These are phyloP conservation scores for Fusarium foetens DNA, from an alignment of 2,329 filamentous ascomycete species.

Conservation along the genomic window DNA sequence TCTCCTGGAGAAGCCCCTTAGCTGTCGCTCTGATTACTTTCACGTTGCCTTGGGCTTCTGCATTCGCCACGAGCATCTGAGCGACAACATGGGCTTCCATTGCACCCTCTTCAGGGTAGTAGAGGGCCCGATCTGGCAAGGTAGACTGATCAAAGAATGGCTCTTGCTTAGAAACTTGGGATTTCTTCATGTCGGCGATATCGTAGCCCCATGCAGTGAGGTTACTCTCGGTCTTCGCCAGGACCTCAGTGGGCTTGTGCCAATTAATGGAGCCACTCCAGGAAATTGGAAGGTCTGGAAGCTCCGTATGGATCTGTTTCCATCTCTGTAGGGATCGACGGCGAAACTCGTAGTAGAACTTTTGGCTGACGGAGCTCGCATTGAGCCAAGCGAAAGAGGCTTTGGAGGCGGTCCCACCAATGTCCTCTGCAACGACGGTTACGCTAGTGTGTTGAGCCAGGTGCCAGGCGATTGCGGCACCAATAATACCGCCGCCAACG, in stretches of 20 bases:
- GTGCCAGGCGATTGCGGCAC: constrained; percentile 33
- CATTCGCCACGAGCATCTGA: constrained; percentile 16
- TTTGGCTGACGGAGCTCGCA: constrained; percentile 16
- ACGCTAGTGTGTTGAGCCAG: constrained; percentile 11
- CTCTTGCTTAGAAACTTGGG: background rate
- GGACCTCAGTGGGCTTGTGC: constrained; percentile 5
- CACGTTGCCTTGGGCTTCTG: background rate
- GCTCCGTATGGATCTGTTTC: constrained; percentile 11
- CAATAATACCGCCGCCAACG: constrained; percentile 28
- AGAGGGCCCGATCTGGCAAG: constrained; percentile 10
- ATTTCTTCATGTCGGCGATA: background rate
- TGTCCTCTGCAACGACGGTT: constrained; percentile 25
- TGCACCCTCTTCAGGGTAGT: constrained; percentile 20
- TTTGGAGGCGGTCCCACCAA: constrained; percentile 17
- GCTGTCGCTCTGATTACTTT: background rate
- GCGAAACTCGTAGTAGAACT: constrained; percentile 25
- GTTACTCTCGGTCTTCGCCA: background rate
- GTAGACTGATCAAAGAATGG: background rate
- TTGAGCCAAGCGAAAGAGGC: constrained; percentile 35
- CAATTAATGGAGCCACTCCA: constrained; percentile 35
- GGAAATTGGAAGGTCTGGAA: constrained; percentile 13
- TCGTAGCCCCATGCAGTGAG: constrained; percentile 20
- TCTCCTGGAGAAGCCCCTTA: background rate
- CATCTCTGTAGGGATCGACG: constrained; percentile 24
- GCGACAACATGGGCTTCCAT: constrained; percentile 27